Evolutionary conservation across 2,329 filamentous ascomycete genomes (phyloP).

Genomic region (Colletotrichum somersetense): DNA sequence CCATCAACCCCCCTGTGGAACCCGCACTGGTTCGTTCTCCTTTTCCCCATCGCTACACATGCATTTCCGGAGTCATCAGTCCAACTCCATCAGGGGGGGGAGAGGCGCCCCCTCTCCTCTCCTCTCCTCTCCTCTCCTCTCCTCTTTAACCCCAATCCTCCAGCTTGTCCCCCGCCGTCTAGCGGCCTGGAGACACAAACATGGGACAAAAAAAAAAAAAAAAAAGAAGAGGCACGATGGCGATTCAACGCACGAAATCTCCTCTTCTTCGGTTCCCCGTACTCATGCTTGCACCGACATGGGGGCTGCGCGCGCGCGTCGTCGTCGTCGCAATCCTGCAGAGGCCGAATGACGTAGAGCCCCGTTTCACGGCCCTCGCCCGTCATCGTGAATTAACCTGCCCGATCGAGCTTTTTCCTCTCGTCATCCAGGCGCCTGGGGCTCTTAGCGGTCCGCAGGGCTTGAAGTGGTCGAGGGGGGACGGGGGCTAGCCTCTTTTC

Average conservation of each 20-base stretch:
- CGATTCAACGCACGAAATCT: constrained; percentile 37
- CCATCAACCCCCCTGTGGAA: constrained; percentile 21
- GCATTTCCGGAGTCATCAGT: constrained; percentile 18
- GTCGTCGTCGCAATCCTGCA: constrained; percentile 27
- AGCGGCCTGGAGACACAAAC: constrained; percentile 3
- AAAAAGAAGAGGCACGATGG: constrained; percentile 22
- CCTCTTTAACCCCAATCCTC: not conserved
- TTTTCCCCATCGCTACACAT: not conserved
- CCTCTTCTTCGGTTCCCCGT: not conserved
- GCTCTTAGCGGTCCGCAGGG: constrained; percentile 27
- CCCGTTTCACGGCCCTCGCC: constrained; percentile 38
- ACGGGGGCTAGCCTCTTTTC: constrained; percentile 10
- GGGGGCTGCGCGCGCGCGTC: not conserved
- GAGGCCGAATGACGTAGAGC: constrained; percentile 38
- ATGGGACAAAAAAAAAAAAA: constrained; percentile 29
- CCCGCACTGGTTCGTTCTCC: constrained; percentile 14
- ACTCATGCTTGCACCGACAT: constrained; percentile 11
- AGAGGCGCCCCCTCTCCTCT: not conserved
- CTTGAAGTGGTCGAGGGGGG: constrained; percentile 15
- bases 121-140: not conserved
- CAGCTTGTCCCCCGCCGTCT: not conserved
- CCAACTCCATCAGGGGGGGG: not conserved
- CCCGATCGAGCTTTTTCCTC: constrained; percentile 35
- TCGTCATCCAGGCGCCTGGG: constrained; percentile 15
- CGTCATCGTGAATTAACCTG: constrained; percentile 38